Evolutionary conservation across 176 grass and related monocot species (phyloP).

Genomic region (Eremochloa ophiuroides): DNA sequence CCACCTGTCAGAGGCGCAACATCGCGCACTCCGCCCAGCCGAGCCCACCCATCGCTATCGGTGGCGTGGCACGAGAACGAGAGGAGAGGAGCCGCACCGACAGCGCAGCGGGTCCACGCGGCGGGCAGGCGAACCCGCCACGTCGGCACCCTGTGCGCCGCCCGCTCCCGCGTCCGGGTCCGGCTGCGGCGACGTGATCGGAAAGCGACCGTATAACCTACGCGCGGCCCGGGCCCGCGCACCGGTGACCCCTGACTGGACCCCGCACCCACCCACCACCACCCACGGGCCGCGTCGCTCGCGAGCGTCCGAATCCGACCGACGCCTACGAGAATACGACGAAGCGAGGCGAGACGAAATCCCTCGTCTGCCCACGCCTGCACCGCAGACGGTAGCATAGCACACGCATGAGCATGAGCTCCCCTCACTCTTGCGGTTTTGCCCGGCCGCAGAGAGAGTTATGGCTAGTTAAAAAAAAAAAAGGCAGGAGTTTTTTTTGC

Average conservation of each 20-base stretch:
- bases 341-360: neutral
- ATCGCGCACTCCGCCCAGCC: neutral
- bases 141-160: neutral
- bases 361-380: no score
- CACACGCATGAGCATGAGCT: neutral
- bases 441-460: no score
- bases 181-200: constrained; percentile 13
- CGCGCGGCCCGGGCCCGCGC: neutral
- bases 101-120: constrained; percentile 36
- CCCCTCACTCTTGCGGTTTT: neutral
- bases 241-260: constrained; percentile 41
- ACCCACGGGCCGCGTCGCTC: neutral
- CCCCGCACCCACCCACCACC: constrained; percentile 29
- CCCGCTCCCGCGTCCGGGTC: neutral
- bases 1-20: neutral
- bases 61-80: neutral
- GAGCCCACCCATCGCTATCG: constrained; percentile 6
- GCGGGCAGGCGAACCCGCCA: neutral
- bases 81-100: constrained; percentile 55
- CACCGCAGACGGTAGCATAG: neutral
- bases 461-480: neutral
- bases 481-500: neutral
- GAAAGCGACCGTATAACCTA: constrained; percentile 62
- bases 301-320: neutral
- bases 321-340: neutral